Base-by-base conservation (phyloP, 805 yeast genomes). In the Cyberlindnera xylosilytica region DNA sequence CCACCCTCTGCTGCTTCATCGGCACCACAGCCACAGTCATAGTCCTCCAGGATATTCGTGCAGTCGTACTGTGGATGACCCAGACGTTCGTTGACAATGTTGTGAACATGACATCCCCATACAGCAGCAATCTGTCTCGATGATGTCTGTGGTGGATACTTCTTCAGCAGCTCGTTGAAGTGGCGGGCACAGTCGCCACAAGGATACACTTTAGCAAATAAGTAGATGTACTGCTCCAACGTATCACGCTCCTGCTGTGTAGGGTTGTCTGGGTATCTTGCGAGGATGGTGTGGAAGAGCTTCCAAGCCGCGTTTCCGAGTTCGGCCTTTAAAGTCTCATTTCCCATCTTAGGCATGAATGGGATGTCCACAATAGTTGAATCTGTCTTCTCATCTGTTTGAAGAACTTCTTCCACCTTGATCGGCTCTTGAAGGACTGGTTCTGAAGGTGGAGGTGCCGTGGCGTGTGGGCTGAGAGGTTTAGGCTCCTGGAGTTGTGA, bases 161-260 rank as follows among this genome's bases (percentile, higher is more conserved):
- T 72, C 43, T 68, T 57, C 43, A 93, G 64, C 50, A 91, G 65
- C 57, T 76, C 65, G 50, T 76, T 83, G 63, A 93, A 93, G 63
- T 93, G 98, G 50, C 87, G 72, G 0, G 99, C 97, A 65, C 98
- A 93, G 60, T 91, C 97, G 4, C 96, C 96, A 65, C 98, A 91
- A 0, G 99, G 99, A 51, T 93, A 93, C 9, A 93, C 91, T 54
- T 90, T 87, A 1, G 93, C 89, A 66, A 90, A 93, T 27, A 87
- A 67, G 18, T 77, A 65, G 17, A 93, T 73, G 60, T 81, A 93
- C 44, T 69, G 74, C 15, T 64, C 56, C 36, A 93, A 67, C 20
- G 91, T 84, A 23, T 69, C 60, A 39, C 79, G 72, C 56, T 91
- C 89, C 34, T 72, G 74, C 3, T 57, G 52, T 1, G 81, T 64